Base-by-base conservation (phyloP, 202 grass and related monocot genomes). In the Saccharum hybrid region DNA sequence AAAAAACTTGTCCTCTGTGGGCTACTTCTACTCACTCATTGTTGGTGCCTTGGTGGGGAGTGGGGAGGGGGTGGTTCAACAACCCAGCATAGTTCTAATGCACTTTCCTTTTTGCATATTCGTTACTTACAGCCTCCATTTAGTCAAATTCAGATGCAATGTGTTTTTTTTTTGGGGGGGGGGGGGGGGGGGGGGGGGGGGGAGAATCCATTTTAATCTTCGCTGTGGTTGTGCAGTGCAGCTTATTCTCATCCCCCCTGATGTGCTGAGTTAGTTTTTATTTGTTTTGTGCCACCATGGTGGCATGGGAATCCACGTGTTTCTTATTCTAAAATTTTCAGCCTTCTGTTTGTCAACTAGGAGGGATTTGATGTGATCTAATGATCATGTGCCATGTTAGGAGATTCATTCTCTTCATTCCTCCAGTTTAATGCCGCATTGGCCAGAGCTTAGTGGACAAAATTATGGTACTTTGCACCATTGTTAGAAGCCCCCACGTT, bases 11-110 rank as follows among this genome's bases (percentile, higher is more conserved):
- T 46, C 72, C 81, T 84, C 66, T 77, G 81, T 43, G 81, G 76
- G 76, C 76, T 72, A 48, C 16, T 75, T 64, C 79, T 90, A 48
- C 83, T 74, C 45, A 39, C 15, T 66, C 26, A 63, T 33, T 80
- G 70, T 65, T 64, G 28, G 61, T 30, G 23, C 26, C 4, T 63
- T 84, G 56, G 21, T 76, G 18, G 12, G 26, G 38, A 21, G 71
- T 87, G 49, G 64, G 66, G 65, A 72, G 19, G 31, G 56, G 23
- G 76, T 90, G 7, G 85, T 88, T 87, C 48, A 88, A 72, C 89
- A 77, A 73, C 81, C 77, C 56, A 66, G n/a, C 26, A 63, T 46
- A 79, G 26, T 70, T 3, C n/a, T 57, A 78, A 71, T 11, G 26
- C 37, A 75, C 7, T 26, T 10, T 39, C 3, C 23, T 33, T 43